phyloP scores from a whole-genome alignment of 2,329 filamentous ascomycete species.

The Ophiostoma australiae region DNA sequence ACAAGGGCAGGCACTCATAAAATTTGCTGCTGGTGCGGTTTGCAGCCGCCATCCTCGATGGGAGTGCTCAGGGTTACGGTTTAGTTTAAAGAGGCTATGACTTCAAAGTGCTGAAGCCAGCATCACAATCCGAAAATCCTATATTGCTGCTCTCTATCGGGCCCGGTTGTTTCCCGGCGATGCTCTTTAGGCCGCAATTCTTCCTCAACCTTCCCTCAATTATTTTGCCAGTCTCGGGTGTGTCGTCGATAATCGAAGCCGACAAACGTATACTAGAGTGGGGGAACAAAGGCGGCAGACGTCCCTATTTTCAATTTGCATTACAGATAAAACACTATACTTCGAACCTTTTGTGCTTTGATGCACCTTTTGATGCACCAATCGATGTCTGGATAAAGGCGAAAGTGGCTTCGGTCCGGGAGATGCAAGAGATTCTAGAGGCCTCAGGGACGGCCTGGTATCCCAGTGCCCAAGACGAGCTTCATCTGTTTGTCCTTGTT shows the following conservation, averaged over 20 bases:
- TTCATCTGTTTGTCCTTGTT: not conserved
- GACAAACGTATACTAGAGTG: not conserved
- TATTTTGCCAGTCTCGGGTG: not conserved
- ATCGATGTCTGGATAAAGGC: not conserved
- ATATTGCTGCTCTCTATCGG: not conserved
- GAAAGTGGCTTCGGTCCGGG: not conserved
- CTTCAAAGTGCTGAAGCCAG: not conserved
- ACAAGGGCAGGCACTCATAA: not conserved
- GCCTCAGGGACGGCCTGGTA: not conserved
- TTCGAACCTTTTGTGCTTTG: not conserved
- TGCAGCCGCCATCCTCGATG: not conserved
- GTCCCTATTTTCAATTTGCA: not conserved
- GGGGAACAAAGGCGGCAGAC: not conserved
- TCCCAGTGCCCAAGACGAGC: not conserved
- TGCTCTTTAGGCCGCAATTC: not conserved
- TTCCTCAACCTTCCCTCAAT: not conserved
- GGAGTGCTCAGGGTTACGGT: no score
- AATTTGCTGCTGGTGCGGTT: not conserved
- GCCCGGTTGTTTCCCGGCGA: not conserved
- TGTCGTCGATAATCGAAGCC: not conserved
- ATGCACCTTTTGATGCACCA: not conserved
- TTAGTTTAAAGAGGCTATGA: no score
- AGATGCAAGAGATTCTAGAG: not conserved
- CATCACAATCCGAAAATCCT: not conserved
- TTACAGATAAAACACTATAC: not conserved